Conservation (phyloP, 148 eudicot species). For the Rhododendron simsii region DNA sequence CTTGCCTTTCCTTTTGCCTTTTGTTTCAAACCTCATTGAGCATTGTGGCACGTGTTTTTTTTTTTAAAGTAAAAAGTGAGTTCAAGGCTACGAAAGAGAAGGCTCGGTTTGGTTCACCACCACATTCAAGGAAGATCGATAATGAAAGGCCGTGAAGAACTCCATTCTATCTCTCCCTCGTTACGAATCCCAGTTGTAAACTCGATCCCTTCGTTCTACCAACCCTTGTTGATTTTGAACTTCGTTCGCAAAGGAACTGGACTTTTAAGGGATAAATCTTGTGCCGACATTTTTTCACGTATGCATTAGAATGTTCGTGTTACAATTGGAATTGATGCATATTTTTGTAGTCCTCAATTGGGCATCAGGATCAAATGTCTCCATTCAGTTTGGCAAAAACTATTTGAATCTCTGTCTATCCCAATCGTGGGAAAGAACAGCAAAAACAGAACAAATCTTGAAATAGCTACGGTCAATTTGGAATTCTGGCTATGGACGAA, state of each 20-base stretch:
- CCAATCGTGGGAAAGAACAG: background rate
- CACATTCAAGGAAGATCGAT: too few species aligned
- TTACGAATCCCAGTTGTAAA: too few species aligned
- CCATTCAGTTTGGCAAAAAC: background rate
- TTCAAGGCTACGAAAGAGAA: too few species aligned
- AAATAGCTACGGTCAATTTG: background rate
- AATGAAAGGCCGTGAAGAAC: too few species aligned
- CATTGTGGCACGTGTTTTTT: background rate
- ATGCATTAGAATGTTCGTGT: background rate
- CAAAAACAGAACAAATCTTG: background rate
- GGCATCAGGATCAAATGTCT: background rate
- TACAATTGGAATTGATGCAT: background rate
- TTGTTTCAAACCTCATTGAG: background rate
- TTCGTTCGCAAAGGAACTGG: too few species aligned
- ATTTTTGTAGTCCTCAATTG: background rate
- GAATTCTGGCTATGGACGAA: background rate
- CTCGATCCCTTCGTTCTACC: too few species aligned
- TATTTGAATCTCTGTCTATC: background rate
- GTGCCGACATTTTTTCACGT: background rate
- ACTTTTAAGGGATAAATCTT: too few species aligned
- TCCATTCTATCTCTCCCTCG: too few species aligned
- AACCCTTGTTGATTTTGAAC: too few species aligned
- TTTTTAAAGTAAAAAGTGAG: too few species aligned
- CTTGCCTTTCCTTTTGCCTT: too few species aligned
- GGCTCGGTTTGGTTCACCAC: too few species aligned